Evolutionary conservation across 306 rosid genomes (phyloP).

Genomic region (Fragaria nilgerrensis): DNA sequence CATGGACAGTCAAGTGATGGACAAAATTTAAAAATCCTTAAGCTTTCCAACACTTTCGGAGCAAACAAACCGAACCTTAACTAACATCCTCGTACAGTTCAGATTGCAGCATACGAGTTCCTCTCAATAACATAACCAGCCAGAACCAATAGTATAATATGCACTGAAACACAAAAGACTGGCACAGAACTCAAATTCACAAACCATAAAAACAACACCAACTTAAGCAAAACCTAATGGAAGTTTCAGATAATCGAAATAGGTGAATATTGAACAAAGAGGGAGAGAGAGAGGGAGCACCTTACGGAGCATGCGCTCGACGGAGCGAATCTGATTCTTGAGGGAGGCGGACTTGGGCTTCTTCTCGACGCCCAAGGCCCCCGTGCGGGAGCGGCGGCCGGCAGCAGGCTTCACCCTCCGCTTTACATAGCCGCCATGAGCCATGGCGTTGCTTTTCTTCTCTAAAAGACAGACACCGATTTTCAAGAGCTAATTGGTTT

Average conservation of each 20-base stretch:
- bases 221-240: not conserved
- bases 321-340: conserved; percentile 92
- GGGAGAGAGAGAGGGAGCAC: conserved; percentile 22
- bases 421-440: conserved; percentile 87
- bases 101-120: not conserved
- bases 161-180: not conserved
- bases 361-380: conserved; percentile 50
- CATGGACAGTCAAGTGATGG: no score
- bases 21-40: not conserved
- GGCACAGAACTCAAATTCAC: not conserved
- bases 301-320: conserved; percentile 91
- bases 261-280: not conserved
- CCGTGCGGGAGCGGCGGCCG: conserved; percentile 65
- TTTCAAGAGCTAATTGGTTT: not conserved
- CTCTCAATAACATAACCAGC: not conserved
- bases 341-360: conserved; percentile 80
- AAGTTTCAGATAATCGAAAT: not conserved
- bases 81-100: not conserved
- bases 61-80: not conserved
- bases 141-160: not conserved
- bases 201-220: conserved; percentile 10
- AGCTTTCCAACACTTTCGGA: not conserved
- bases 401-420: conserved; percentile 76
- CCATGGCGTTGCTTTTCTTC: conserved; percentile 41
- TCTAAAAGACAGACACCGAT: conserved; percentile 6